Evolutionary conservation across 192 early-diverging fungal species (phyloP).

Genomic region (Bifiguratus adelaidae): DNA sequence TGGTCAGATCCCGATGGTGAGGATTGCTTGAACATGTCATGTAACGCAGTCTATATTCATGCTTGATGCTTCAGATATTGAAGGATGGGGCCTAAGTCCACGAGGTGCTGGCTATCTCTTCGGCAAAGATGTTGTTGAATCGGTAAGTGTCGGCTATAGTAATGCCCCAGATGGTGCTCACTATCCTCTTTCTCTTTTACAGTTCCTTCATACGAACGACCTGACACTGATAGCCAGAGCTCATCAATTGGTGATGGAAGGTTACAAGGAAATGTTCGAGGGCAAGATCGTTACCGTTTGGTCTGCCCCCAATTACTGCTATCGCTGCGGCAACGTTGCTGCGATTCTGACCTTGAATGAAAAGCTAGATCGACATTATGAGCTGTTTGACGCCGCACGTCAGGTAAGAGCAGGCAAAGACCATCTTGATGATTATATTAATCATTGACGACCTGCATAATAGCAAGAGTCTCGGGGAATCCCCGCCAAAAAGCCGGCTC

Average conservation of each 20-base stretch:
- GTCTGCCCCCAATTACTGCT: constrained; percentile 99
- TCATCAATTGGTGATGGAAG: constrained; percentile 97
- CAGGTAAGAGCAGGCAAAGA: constrained; percentile 37
- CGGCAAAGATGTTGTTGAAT: constrained; percentile 82
- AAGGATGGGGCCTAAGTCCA: constrained; percentile 91
- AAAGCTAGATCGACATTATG: constrained; percentile 77
- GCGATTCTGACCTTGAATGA: constrained; percentile 93
- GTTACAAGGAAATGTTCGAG: constrained; percentile 95
- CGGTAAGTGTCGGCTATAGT: constrained; percentile 25
- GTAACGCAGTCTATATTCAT: constrained; percentile 1
- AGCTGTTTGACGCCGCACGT: constrained; percentile 88
- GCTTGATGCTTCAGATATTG: constrained; percentile 35
- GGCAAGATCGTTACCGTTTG: constrained; percentile 95
- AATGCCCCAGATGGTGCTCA: constrained; percentile 3
- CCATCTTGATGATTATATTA: constrained; percentile 3
- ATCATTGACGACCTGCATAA: constrained; percentile 8
- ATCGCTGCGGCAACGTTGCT: constrained; percentile 96
- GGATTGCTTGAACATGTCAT: constrained; percentile 5
- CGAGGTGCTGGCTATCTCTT: constrained; percentile 98
- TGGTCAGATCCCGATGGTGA: constrained; percentile 95
- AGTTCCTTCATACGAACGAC: constrained; percentile 74
- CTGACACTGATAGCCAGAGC: constrained; percentile 89
- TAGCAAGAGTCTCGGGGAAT: constrained; percentile 64
- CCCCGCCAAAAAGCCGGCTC: constrained; percentile 75
- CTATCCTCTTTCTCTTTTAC: not conserved